phyloP scores from a whole-genome alignment of 352 stramenopile species.

The Phytophthora foliorum region DNA sequence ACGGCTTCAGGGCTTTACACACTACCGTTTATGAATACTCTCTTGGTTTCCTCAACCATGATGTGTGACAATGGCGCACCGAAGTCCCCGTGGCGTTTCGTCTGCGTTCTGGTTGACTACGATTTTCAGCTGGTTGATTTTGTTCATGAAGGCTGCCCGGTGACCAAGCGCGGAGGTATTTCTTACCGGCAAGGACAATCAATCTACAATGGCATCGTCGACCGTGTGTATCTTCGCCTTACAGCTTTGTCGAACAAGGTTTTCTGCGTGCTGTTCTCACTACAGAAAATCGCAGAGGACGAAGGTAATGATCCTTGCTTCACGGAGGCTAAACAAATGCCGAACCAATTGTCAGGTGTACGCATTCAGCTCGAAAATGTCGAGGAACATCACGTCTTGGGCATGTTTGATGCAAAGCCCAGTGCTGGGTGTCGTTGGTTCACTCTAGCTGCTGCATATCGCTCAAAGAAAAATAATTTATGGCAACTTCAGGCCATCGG shows the following conservation, averaged over 20 bases:
- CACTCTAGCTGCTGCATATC: constrained; percentile 58
- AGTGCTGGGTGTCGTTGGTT: constrained; percentile 53
- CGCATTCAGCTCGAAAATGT: constrained; percentile 65
- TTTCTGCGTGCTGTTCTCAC: constrained; percentile 63
- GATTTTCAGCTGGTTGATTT: constrained; percentile 75
- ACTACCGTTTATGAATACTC: constrained; percentile 54
- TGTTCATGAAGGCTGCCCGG: constrained; percentile 59
- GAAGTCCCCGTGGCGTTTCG: constrained; percentile 60
- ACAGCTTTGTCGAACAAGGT: constrained; percentile 48
- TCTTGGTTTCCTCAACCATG: constrained; percentile 58
- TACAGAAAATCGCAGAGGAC: constrained; percentile 46
- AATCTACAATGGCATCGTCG: constrained; percentile 56
- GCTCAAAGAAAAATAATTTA: constrained; percentile 55
- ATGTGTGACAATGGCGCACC: constrained; percentile 26
- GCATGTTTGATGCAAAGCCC: constrained; percentile 54
- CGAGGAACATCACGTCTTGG: constrained; percentile 55
- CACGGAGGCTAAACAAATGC: not conserved
- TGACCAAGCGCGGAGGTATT: constrained; percentile 39
- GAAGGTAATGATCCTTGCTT: constrained; percentile 8
- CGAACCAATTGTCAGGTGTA: constrained; percentile 16
- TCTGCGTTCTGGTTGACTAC: constrained; percentile 63
- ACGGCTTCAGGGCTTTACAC: constrained; percentile 51
- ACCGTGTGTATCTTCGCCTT: constrained; percentile 57
- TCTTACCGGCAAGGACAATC: constrained; percentile 58
- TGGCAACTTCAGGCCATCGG: constrained; percentile 68